Conservation (phyloP, 2,329 filamentous ascomycete species). For the Paradendryphiella salina region DNA sequence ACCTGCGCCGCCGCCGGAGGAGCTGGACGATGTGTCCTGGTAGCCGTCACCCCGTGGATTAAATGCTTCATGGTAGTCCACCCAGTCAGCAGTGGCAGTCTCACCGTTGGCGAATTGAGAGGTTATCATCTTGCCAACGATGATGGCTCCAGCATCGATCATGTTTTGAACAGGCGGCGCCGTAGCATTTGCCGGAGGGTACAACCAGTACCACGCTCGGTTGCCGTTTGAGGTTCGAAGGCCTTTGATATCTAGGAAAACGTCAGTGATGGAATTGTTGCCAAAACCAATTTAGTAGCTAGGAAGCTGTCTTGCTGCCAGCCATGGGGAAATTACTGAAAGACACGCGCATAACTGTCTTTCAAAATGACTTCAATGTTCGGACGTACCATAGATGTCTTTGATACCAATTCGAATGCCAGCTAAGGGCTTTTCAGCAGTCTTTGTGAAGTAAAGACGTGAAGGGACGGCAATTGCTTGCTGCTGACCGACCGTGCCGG, state of each 20-base stretch:
- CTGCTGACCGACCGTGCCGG: conserved; percentile 43
- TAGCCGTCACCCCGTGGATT: conserved; percentile 53
- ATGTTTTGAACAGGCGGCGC: conserved; percentile 59
- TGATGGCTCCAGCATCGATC: conserved; percentile 61
- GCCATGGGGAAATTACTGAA: too few relatives aligned
- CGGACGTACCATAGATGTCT: conserved; percentile 56
- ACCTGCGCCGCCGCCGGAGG: conserved; percentile 51
- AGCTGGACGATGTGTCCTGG: conserved; percentile 54
- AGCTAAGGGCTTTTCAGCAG: conserved; percentile 56
- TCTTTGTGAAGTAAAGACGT: conserved; percentile 55
- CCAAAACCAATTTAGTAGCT: too few relatives aligned
- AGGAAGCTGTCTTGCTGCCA: too few relatives aligned
- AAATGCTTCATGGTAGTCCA: conserved; percentile 51
- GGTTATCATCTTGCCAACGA: conserved; percentile 54
- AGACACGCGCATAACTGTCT: not conserved
- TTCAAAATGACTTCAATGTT: not conserved
- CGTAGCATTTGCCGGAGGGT: conserved; percentile 52
- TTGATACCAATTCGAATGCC: conserved; percentile 67
- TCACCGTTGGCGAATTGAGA: conserved; percentile 53
- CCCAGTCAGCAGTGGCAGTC: conserved; percentile 56
- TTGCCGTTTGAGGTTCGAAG: conserved; percentile 62
- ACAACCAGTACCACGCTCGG: conserved; percentile 60
- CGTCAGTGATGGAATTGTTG: conserved; percentile 43
- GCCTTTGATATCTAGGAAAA: conserved; percentile 60
- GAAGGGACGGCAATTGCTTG: conserved; percentile 58